Percentiles rank a stretch among this genome's conserved stretches.
Evolutionary conservation across 257 asterid genomes (phyloP).

Genomic region (Gentiana macrophylla): DNA sequence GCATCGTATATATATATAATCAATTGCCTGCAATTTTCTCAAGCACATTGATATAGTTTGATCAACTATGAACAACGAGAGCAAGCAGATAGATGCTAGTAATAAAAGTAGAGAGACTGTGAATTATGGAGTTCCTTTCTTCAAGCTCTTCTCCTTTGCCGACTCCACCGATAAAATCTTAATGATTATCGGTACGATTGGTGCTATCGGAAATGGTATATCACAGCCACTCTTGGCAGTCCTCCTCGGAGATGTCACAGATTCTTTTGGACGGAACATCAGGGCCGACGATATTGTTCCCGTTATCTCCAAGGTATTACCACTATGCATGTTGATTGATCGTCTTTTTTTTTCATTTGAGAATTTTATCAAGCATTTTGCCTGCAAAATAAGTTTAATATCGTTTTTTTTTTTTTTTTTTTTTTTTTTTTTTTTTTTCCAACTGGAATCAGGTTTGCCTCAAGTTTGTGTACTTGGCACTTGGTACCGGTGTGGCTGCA

Average conservation of each 20-base stretch:
- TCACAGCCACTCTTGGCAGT: constrained; percentile 46
- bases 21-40: no score
- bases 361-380: background rate
- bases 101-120: no score
- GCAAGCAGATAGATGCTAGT: no score
- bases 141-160: constrained; percentile 41
- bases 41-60: no score
- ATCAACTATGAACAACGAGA: no score
- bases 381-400: background rate
- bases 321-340: background rate
- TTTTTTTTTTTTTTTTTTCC: background rate
- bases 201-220: constrained; percentile 44
- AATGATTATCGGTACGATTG: constrained; percentile 36
- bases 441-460: constrained; percentile 31
- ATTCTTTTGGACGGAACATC: constrained; percentile 37
- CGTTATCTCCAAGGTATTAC: constrained; percentile 46
- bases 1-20: no score
- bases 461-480: constrained; percentile 44
- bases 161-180: constrained; percentile 30
- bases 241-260: constrained; percentile 37
- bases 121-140: constrained; percentile 23
- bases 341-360: background rate
- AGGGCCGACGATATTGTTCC: constrained; percentile 2
- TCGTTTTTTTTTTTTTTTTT: background rate
- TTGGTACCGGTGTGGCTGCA: constrained; percentile 46